phyloP scores from a whole-genome alignment of 306 rosid genomes.

The Castanea mollissima region DNA sequence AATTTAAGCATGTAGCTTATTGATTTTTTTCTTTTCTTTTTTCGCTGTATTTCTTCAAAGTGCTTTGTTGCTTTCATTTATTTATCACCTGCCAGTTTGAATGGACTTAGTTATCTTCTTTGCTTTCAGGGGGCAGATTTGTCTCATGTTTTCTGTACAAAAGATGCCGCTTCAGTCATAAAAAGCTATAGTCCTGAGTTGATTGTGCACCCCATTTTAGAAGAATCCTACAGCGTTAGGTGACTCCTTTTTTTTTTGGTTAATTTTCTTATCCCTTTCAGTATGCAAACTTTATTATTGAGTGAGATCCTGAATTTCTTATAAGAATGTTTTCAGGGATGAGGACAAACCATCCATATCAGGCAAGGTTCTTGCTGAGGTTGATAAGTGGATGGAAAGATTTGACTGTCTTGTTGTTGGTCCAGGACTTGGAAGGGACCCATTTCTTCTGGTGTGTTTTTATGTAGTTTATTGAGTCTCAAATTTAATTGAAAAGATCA shows the following conservation, averaged over 20 bases:
- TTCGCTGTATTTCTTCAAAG: background rate
- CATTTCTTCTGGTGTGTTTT: constrained; percentile 71
- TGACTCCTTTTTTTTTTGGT: constrained; percentile 14
- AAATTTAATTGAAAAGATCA: constrained; percentile 5
- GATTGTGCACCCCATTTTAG: constrained; percentile 83
- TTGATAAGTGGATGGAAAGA: constrained; percentile 82
- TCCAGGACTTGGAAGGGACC: constrained; percentile 96
- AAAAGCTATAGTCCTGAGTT: constrained; percentile 93
- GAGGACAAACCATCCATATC: constrained; percentile 53
- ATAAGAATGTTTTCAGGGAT: constrained; percentile 50
- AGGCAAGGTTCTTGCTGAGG: constrained; percentile 67
- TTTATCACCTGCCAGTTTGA: constrained; percentile 9
- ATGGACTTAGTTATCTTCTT: constrained; percentile 7
- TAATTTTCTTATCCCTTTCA: constrained; percentile 7
- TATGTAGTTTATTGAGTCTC: constrained; percentile 8
- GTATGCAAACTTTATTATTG: background rate
- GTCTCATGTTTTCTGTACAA: constrained; percentile 93
- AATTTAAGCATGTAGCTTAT: constrained; percentile 2
- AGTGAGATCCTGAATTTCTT: constrained; percentile 18
- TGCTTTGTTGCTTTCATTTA: background rate
- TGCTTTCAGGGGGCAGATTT: constrained; percentile 79
- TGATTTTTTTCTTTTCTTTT: background rate
- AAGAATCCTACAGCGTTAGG: constrained; percentile 82
- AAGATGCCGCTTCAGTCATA: constrained; percentile 84
- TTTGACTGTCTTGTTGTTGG: constrained; percentile 91